Evolutionary conservation across 352 stramenopile species (phyloP).

Genomic region (Phytophthora nicotianae): DNA sequence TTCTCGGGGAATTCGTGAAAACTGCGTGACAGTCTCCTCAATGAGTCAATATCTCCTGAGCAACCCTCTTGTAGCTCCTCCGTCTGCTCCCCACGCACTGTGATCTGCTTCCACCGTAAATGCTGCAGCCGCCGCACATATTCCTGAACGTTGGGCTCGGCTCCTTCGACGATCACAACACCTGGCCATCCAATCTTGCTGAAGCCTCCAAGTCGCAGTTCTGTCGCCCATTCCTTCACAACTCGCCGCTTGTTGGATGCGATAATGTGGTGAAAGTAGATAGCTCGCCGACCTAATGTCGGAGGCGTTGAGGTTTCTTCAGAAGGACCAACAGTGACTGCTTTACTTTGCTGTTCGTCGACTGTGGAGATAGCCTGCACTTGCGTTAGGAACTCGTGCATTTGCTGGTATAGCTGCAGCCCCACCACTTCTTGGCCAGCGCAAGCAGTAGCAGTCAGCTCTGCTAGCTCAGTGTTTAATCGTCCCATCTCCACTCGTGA

Average conservation of each 20-base stretch:
- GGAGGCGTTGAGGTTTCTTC: not conserved
- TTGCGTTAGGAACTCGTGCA: slow-evolving; percentile 57
- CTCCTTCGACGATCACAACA: slow-evolving; percentile 75
- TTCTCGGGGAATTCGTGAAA: slow-evolving; percentile 71
- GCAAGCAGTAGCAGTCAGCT: slow-evolving; percentile 33
- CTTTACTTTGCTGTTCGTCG: slow-evolving; percentile 5
- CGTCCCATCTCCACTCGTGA: slow-evolving; percentile 43
- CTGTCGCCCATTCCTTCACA: slow-evolving; percentile 71
- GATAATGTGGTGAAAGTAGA: slow-evolving; percentile 90
- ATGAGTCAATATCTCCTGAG: slow-evolving; percentile 27
- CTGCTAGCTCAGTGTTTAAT: slow-evolving; percentile 42
- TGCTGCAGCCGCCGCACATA: slow-evolving; percentile 79
- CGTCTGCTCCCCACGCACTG: slow-evolving; percentile 75
- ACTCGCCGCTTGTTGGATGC: slow-evolving; percentile 70
- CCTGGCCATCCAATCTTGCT: slow-evolving; percentile 87
- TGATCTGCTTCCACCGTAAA: slow-evolving; percentile 83
- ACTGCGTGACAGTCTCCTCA: slow-evolving; percentile 41
- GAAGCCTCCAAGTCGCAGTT: slow-evolving; percentile 69
- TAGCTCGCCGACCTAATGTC: slow-evolving; percentile 67
- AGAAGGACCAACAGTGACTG: not conserved
- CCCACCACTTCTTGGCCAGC: slow-evolving; percentile 47
- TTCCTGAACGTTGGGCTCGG: slow-evolving; percentile 56
- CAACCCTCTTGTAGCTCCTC: slow-evolving; percentile 24
- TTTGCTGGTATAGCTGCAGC: slow-evolving; percentile 70
- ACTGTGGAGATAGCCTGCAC: slow-evolving; percentile 3